Percentiles rank a stretch among this genome's conserved stretches.
phyloP scores from a whole-genome alignment of 768 basidiomycete species.

The Rhizopogon roseolus region DNA sequence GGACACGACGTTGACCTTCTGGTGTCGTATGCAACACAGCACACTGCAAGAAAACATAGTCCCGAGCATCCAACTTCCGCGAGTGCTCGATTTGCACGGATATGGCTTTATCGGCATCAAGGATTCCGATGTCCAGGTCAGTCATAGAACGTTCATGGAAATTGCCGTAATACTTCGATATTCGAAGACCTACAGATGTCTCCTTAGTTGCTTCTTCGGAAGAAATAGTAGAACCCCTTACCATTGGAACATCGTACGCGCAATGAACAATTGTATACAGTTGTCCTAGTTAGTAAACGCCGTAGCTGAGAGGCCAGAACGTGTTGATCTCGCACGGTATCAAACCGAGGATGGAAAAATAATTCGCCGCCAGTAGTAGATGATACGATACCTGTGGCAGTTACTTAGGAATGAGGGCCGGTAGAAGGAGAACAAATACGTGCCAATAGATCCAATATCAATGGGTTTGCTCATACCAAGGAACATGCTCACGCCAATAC shows the following conservation, averaged over 20 bases:
- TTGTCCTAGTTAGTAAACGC: constrained; percentile 61
- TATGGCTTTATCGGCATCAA: constrained; percentile 81
- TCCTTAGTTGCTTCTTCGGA: neutral
- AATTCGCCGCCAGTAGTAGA: constrained; percentile 84
- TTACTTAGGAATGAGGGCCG: constrained; percentile 5
- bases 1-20: constrained; percentile 74
- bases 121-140: constrained; percentile 72
- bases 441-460: constrained; percentile 85
- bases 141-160: constrained; percentile 63
- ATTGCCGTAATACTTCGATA: constrained; percentile 66
- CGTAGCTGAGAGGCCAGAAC: constrained; percentile 73
- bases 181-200: constrained; percentile 47
- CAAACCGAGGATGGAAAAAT: constrained; percentile 91
- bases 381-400: constrained; percentile 51
- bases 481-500: constrained; percentile 88
- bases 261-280: constrained; percentile 76
- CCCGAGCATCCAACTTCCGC: constrained; percentile 59
- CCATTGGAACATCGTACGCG: constrained; percentile 84
- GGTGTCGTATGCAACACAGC: constrained; percentile 84
- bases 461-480: constrained; percentile 74
- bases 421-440: constrained; percentile 12
- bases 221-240: constrained; percentile 23
- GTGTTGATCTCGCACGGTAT: constrained; percentile 57
- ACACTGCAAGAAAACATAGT: constrained; percentile 77
- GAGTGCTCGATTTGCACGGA: constrained; percentile 73